Base-by-base conservation (phyloP, 2,329 filamentous ascomycete genomes). In the Dothistroma pini region DNA sequence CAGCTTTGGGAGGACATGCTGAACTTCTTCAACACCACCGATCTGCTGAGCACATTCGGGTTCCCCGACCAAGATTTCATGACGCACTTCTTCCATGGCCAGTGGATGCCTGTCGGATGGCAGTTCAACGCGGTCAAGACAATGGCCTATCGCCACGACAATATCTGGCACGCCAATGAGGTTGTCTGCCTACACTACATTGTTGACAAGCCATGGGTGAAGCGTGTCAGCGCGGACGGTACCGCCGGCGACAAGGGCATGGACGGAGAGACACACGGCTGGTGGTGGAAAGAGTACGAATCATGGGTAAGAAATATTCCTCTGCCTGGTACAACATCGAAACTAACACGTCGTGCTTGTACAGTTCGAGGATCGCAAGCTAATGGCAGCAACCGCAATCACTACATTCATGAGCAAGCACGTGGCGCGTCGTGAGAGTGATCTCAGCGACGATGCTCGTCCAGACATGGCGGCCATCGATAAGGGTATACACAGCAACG, bases 11-110 rank as follows among this genome's bases (percentile, higher is more conserved):
- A 70, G 1, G 70, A 73, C 10, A 79, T 83, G 58, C 64, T 77
- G 6, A 35, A 68, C 2, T 76, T 74, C 56, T 80, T 81, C 66
- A 69, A 76, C 35, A 74, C 71, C 4, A 72, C 77, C 0, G 70
- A 75, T 12, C 68, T 71, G 21, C 70, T 83, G 0, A 68, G 74
- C 12, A 73, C 69, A 0, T 81, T 81, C 72, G 76, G 79, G 59
- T 83, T 83, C 60, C 81, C 81, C 0, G 80, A 82, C 62, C 81
- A 83, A 65, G 81, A 83, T 64, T 83, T 83, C 59, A 68, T 83
- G 4, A 79, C 78, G 22, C 74, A 75, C 50, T 80, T 79, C 58
- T 83, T 81, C 64, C 66, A 69, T 0, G 70, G 71, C 11, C 73
- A 71, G 51, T 83, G 80, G 80, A 65, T 61, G 48, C 71, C 74